A percentile compares a stretch with the other conserved stretches of the same genome.
phyloP scores from a whole-genome alignment of 805 yeast genomes.

The Candida montana region DNA sequence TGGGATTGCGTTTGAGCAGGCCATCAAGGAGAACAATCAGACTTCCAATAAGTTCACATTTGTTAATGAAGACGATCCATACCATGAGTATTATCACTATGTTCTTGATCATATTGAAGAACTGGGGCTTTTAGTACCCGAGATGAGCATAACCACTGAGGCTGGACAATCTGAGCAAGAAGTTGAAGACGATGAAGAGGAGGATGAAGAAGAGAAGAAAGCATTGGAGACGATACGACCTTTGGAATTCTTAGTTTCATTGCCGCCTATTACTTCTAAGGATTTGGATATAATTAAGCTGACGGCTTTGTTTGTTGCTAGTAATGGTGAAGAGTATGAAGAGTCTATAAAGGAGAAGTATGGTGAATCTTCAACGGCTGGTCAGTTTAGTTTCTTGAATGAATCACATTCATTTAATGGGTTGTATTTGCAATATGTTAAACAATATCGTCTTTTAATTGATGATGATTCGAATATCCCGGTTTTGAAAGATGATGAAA shows the following conservation, averaged over 20 bases:
- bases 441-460: slow-evolving; percentile 45
- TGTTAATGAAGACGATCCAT: slow-evolving; percentile 47
- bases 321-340: slow-evolving; percentile 47
- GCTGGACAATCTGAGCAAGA: too few species aligned
- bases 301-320: slow-evolving; percentile 65
- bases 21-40: slow-evolving; percentile 43
- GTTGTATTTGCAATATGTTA: slow-evolving; percentile 42
- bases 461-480: background rate
- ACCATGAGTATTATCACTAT: slow-evolving; percentile 52
- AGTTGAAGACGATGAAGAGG: slow-evolving; percentile 21
- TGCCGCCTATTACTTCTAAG: slow-evolving; percentile 42
- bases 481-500: slow-evolving; percentile 24
- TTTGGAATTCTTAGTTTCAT: slow-evolving; percentile 12
- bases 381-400: slow-evolving; percentile 66
- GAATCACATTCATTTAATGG: slow-evolving; percentile 54
- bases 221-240: slow-evolving; percentile 3
- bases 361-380: slow-evolving; percentile 25
- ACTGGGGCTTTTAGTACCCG: background rate
- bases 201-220: background rate
- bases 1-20: slow-evolving; percentile 59
- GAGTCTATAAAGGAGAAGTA: slow-evolving; percentile 33
- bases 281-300: slow-evolving; percentile 68
- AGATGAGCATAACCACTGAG: background rate
- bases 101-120: slow-evolving; percentile 28
- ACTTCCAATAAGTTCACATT: slow-evolving; percentile 58